These are phyloP conservation scores for Anthoceros angustus DNA, from an alignment of 225 moss, liverwort and hornwort species.

Conservation along the genomic window DNA sequence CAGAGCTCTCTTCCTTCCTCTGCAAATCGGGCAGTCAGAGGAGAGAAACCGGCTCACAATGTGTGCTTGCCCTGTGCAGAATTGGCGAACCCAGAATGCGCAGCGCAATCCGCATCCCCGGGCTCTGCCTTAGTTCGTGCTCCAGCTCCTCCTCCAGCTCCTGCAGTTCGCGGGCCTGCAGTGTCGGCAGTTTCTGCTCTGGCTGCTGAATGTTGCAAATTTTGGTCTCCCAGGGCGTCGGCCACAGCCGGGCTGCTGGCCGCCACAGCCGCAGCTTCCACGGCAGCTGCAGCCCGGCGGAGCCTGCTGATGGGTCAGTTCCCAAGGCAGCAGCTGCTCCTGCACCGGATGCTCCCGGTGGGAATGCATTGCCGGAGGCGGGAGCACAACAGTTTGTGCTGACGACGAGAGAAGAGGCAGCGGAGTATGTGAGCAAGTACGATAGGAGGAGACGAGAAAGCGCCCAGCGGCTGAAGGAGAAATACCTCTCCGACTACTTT, in stretches of 20 bases:
- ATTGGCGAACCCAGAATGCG: too few species aligned
- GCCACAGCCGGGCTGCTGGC: not conserved
- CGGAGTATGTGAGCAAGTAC: conserved; percentile 1
- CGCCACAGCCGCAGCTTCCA: not conserved
- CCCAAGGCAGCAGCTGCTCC: not conserved
- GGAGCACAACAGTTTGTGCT: not conserved
- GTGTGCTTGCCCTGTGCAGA: too few species aligned
- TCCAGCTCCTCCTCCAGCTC: too few species aligned
- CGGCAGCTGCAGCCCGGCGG: not conserved
- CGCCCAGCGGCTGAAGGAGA: not conserved
- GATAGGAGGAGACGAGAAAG: not conserved
- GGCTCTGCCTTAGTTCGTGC: too few species aligned
- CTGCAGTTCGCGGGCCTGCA: too few species aligned
- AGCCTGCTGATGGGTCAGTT: not conserved
- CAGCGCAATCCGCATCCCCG: too few species aligned
- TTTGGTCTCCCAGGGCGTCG: too few species aligned
- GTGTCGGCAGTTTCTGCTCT: too few species aligned
- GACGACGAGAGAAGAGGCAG: not conserved
- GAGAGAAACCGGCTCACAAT: too few species aligned
- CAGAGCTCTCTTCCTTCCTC: too few species aligned
- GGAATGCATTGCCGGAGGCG: not conserved
- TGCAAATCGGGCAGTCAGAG: too few species aligned
- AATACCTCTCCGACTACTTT: not conserved
- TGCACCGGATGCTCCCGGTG: not conserved
- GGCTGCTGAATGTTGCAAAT: too few species aligned